These are phyloP conservation scores for Candida albicans DNA, from an alignment of 1,139 yeast genomes.

Conservation along the genomic window DNA sequence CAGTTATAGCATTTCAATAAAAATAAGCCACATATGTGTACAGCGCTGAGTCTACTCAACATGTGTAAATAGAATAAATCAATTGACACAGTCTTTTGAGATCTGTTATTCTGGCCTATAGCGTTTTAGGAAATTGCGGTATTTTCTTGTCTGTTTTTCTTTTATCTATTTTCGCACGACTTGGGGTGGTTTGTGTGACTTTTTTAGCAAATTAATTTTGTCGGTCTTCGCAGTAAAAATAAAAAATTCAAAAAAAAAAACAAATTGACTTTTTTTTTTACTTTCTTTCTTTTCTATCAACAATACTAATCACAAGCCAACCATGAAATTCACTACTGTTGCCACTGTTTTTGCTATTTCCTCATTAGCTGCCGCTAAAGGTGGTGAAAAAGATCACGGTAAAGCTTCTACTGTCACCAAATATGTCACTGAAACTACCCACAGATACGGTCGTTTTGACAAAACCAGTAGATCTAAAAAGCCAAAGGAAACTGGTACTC, in stretches of 20 bases:
- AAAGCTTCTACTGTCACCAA: slow-evolving; percentile 9
- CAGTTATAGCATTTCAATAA: too few species aligned
- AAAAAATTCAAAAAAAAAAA: background rate
- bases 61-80: background rate
- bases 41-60: too few species aligned
- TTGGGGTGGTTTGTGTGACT: background rate
- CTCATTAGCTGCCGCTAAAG: slow-evolving; percentile 8
- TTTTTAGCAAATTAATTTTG: background rate
- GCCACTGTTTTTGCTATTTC: slow-evolving; percentile 13
- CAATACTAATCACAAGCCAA: background rate
- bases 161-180: background rate
- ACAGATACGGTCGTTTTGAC: slow-evolving; percentile 43
- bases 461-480: slow-evolving; percentile 39
- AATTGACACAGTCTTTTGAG: background rate
- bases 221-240: too few species aligned
- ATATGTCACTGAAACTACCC: slow-evolving; percentile 15
- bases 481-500: slow-evolving; percentile 43
- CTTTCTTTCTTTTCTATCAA: background rate
- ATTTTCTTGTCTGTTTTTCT: slow-evolving; percentile 1
- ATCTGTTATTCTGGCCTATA: background rate
- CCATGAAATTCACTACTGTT: slow-evolving; percentile 12
- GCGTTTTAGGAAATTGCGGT: background rate
- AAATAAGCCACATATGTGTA: too few species aligned
- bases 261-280: background rate
- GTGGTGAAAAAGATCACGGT: slow-evolving; percentile 10